Evolutionary conservation across 2,329 filamentous ascomycete genomes (phyloP), one percentile per base, ranked within the genome.

Genomic region (Fusarium caatingaense): DNA sequence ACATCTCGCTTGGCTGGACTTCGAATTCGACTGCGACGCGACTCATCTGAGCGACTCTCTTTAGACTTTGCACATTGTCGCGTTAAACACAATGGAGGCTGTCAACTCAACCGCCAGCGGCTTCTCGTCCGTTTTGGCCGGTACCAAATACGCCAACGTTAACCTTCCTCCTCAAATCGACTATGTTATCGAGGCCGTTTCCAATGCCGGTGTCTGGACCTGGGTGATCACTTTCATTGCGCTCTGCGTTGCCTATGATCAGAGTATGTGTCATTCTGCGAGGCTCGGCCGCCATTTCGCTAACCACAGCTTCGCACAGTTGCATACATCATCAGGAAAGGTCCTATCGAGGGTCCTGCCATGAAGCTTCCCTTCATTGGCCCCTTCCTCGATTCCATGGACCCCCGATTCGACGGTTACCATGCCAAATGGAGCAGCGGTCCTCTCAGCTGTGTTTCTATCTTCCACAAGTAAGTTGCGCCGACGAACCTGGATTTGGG

Each of bases 381-480:
- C n/a, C 95, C 96, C 8, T 98, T 99, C 81, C 86, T 98, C 60
- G 86, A 98, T 78, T 97, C 94, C 28, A 86, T 98, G 75, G 91
- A 97, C 80, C 96, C 96, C 61, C 93, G 95, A 77, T 98, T 98
- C 79, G 89, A 91, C 66, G 89, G 94, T 77, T 99, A 99, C 84
- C 88, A 94, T 80, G 91, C 87, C 66, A 98, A 98, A 86, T 99
- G 96, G 96, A 81, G 87, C 75, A 97, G 93, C 77, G 96, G 93
- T 48, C 91, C 93, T 49, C 86, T 99, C 74, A 98, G 94, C 86
- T 99, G 96, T 78, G 96, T 99, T 67, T 98, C 94, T 4, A 94
- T 99, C 76, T 99, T 99, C 85, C 96, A 99, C 89, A 99, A 98
- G 93, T 97, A 88, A 74, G 89, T 34, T 18, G 13, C 27, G 8